phyloP scores from a whole-genome alignment of 352 stramenopile genomes.

The Globisporangium middletonii region DNA sequence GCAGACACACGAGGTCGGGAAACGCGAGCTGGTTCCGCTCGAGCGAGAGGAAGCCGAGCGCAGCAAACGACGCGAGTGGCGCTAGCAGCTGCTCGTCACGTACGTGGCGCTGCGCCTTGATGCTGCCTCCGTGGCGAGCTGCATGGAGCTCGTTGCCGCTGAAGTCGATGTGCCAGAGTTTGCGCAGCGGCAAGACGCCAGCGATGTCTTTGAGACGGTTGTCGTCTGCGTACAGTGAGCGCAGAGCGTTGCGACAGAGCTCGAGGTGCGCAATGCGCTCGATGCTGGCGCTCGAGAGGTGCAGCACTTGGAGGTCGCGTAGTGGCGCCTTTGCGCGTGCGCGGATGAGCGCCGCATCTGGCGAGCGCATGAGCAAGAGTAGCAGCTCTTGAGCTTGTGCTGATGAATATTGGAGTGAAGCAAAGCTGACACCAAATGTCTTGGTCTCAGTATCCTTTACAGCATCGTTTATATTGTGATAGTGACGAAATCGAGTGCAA shows the following conservation, averaged over 20 bases:
- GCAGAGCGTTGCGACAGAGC: slow-evolving; percentile 24
- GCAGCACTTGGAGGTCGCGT: slow-evolving; percentile 33
- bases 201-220: slow-evolving; percentile 46
- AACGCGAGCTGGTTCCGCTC: slow-evolving; percentile 42
- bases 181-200: slow-evolving; percentile 25
- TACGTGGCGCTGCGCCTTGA: slow-evolving; percentile 7
- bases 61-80: slow-evolving; percentile 36
- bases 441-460: no score
- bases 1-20: slow-evolving; percentile 44
- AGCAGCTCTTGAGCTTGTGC: no score
- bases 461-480: no score
- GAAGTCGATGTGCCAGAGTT: slow-evolving; percentile 52
- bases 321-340: slow-evolving; percentile 46
- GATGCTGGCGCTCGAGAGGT: slow-evolving; percentile 46
- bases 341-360: slow-evolving; percentile 38
- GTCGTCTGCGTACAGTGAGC: slow-evolving; percentile 43
- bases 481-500: no score
- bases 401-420: no score
- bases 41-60: slow-evolving; percentile 51
- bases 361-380: slow-evolving; percentile 27
- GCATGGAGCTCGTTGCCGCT: slow-evolving; percentile 34
- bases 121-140: neutral
- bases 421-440: no score
- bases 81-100: neutral
- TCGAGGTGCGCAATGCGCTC: slow-evolving; percentile 49